Base-by-base conservation (phyloP, 192 early-diverging fungal species). In the Backusella tuberculispora region DNA sequence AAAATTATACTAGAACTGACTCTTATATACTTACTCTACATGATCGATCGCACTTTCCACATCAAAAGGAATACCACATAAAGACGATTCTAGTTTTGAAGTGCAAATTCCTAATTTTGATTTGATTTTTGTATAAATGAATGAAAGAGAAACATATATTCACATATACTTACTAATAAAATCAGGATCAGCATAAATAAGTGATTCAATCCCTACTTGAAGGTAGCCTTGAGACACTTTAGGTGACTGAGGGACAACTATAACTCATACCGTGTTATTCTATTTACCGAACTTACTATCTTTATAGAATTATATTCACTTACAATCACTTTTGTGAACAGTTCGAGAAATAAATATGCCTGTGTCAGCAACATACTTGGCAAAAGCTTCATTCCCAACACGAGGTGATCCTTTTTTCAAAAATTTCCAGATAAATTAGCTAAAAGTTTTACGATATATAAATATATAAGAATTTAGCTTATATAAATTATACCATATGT, bases 21-120 rank as follows among this genome's bases (percentile, higher is more conserved):
- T n/a, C n/a, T n/a, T n/a, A n/a, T n/a, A n/a, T n/a, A 56, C 50
- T 56, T 56, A 56, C 50, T 56, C 12, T n/a, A 56, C 12, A 56
- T 56, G 50, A 24, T 24, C 50, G 24, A 10, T 56, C 8, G 19
- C 19, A 56, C 50, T 56, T 21, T 3, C 10, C 19, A 56, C 24
- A 56, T 56, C 50, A 56, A 21, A 24, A 56, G 0, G 21, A 56
- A 24, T 24, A 10, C 21, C 19, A 24, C 21, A 56, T 56, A 56
- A 24, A n/a, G 50, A 21, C 12, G 50, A 56, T 8, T 56, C 50
- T 17, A 56, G 50, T 19, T 17, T 19, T 21, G 50, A 53, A 19
- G 50, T 24, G 21, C 19, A 53, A 8, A 53, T 53, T 53, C 8
- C 19, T 53, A 21, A 3, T 7, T 17, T 53, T 53, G 7, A 53